Base-by-base conservation (phyloP, 352 stramenopile genomes). In the Globisporangium solare region DNA sequence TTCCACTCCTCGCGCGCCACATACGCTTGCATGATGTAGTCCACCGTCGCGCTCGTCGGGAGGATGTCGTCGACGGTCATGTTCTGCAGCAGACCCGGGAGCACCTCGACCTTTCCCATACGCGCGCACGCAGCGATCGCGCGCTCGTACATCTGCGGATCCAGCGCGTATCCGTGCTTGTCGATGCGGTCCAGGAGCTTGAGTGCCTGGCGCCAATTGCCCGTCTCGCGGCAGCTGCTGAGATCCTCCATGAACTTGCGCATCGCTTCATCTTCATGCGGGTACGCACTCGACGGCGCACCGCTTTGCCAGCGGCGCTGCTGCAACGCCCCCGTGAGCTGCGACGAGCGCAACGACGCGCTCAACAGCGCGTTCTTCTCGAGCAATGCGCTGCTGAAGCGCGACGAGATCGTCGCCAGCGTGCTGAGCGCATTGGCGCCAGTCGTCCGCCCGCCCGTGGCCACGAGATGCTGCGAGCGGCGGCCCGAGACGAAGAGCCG, bases 11-110 rank as follows among this genome's bases (percentile, higher is more conserved):
- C 74, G 54, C 77, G 76, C 21, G 78, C 77, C 61, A 94, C 56
- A 51, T 90, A 88, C 17, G 79, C 74, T 58, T 94, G 84, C 59
- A 92, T 78, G 45, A 92, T 75, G 50, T 89, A 86, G 68, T 94
- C 84, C 46, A 94, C 72, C 7, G 78, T 92, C 41, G 71, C 69
- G 54, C 70, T 67, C 1, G 82, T 92, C 20, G 84, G 75, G 37
- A 68, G 56, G 15, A 94, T 66, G 51, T 73, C 55, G 58, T 94
- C 84, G 18, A 86, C 73, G 14, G 76, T 53, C 84, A 94, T 94
- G 58, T 91, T 90, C 56, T 88, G 73, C 22, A 92, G 61, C 42
- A 94, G 56, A 0, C 79, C 79, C 0, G 79, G 77, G 11, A 94
- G 68, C 48, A 91, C 80, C 27, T 92, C 79, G 48, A 91, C 77